These are phyloP conservation scores for Phaeophleospora eucalypticola DNA, from an alignment of 2,329 filamentous ascomycete genomes.

Conservation along the genomic window DNA sequence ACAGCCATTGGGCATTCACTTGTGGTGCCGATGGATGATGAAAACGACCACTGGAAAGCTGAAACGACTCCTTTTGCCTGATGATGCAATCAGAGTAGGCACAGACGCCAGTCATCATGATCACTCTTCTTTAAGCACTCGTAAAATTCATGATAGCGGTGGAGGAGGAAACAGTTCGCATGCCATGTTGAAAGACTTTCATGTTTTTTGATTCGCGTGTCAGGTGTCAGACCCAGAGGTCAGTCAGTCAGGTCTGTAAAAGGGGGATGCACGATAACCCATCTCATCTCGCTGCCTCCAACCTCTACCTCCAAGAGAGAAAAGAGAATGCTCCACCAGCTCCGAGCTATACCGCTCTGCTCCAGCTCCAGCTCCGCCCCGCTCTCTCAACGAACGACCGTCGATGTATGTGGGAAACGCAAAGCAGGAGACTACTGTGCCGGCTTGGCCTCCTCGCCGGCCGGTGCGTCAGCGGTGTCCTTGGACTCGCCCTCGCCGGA, in stretches of 20 bases:
- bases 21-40: too few relatives aligned
- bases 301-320: slow-evolving; percentile 26
- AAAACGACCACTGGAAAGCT: too few relatives aligned
- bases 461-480: slow-evolving; percentile 54
- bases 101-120: too few relatives aligned
- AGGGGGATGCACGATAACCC: slow-evolving; percentile 22
- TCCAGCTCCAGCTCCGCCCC: too few relatives aligned
- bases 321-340: slow-evolving; percentile 23
- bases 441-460: slow-evolving; percentile 48
- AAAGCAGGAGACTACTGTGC: slow-evolving; percentile 35
- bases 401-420: slow-evolving; percentile 21
- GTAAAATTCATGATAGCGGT: too few relatives aligned
- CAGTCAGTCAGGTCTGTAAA: slow-evolving; percentile 23
- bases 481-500: slow-evolving; percentile 50
- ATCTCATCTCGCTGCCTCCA: slow-evolving; percentile 19
- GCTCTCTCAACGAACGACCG: slow-evolving; percentile 22
- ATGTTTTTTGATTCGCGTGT: slow-evolving; percentile 11
- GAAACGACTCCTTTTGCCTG: too few relatives aligned
- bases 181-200: slow-evolving; percentile 18
- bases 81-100: too few relatives aligned
- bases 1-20: too few relatives aligned
- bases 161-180: slow-evolving; percentile 7
- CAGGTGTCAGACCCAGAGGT: slow-evolving; percentile 4
- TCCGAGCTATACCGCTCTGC: slow-evolving; percentile 20
- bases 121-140: too few relatives aligned